A percentile compares a stretch with the other conserved stretches of the same genome.
Conservation (phyloP, 495 filamentous ascomycete species). For the Lichenothelia convexa region DNA sequence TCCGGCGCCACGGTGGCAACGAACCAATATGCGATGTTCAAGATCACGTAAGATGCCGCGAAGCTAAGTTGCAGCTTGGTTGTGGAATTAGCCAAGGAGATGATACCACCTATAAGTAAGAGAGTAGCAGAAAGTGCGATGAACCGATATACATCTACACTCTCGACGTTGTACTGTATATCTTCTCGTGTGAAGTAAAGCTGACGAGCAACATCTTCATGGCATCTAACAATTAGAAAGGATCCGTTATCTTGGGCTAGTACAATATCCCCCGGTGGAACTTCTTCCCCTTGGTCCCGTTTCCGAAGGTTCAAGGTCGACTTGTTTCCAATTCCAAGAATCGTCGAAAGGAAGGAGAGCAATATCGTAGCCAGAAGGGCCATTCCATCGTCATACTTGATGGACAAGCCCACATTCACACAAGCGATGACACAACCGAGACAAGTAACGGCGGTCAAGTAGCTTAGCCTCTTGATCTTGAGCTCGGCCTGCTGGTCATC, state of each 20-base stretch:
- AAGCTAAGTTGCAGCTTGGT: slow-evolving; percentile 24
- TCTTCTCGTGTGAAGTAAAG: slow-evolving; percentile 27
- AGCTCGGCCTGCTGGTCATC: slow-evolving; percentile 1
- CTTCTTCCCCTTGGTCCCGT: slow-evolving; percentile 3
- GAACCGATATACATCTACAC: slow-evolving; percentile 19
- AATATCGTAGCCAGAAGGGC: slow-evolving; percentile 24
- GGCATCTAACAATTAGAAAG: slow-evolving; percentile 21
- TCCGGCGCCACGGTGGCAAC: slow-evolving; percentile 25
- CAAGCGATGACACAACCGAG: slow-evolving; percentile 22
- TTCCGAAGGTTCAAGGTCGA: slow-evolving; percentile 21
- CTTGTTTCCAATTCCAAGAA: slow-evolving; percentile 25
- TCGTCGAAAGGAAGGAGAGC: slow-evolving; percentile 26
- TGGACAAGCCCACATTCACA: slow-evolving; percentile 20
- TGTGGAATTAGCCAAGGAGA: slow-evolving; percentile 26
- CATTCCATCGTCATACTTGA: slow-evolving; percentile 23
- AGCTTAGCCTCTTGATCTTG: slow-evolving; percentile 18
- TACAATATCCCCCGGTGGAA: slow-evolving; percentile 18
- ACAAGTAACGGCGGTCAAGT: slow-evolving; percentile 21
- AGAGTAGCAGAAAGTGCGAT: slow-evolving; percentile 26
- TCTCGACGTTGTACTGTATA: slow-evolving; percentile 21
- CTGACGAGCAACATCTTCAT: slow-evolving; percentile 21
- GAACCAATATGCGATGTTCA: slow-evolving; percentile 28
- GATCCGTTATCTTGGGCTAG: slow-evolving; percentile 24
- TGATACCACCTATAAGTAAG: slow-evolving; percentile 30
- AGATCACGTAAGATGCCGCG: slow-evolving; percentile 26